Conservation (phyloP, 148 eudicot species). For the Rhododendron henanense region DNA sequence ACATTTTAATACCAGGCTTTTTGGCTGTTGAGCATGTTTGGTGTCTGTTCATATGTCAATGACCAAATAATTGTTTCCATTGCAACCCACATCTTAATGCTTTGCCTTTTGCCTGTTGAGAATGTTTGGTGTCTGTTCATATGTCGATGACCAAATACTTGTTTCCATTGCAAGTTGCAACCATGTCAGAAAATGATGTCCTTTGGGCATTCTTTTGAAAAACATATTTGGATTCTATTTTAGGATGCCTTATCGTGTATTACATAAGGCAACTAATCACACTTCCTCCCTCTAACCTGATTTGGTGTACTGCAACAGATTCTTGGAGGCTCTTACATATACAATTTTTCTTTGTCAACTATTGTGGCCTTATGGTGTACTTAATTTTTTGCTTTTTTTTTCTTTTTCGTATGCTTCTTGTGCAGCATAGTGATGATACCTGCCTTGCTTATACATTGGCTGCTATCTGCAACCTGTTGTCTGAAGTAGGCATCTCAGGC, state of each 20-base stretch:
- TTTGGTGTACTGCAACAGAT: neutral
- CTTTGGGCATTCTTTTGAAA: neutral
- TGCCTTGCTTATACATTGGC: slow-evolving; percentile 92
- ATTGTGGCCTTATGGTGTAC: slow-evolving; percentile 7
- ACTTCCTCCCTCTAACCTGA: neutral
- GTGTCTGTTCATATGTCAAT: neutral
- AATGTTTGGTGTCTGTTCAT: neutral
- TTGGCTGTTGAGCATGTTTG: neutral
- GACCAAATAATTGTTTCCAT: neutral
- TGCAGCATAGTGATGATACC: slow-evolving; percentile 84
- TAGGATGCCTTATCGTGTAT: neutral
- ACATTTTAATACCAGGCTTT: neutral
- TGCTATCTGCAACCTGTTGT: slow-evolving; percentile 78
- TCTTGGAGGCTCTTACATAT: neutral
- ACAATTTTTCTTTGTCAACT: slow-evolving; percentile 2
- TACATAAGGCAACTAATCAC: neutral
- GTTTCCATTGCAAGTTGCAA: neutral
- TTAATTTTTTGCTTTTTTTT: neutral
- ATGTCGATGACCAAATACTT: neutral
- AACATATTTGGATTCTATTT: neutral
- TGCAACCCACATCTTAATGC: no score
- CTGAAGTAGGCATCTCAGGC: slow-evolving; percentile 72
- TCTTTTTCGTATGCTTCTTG: slow-evolving; percentile 11
- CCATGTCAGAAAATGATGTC: neutral
- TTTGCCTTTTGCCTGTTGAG: no score